Evolutionary conservation across 2,329 filamentous ascomycete species (phyloP).

Genomic region (Botrytis cinerea): DNA sequence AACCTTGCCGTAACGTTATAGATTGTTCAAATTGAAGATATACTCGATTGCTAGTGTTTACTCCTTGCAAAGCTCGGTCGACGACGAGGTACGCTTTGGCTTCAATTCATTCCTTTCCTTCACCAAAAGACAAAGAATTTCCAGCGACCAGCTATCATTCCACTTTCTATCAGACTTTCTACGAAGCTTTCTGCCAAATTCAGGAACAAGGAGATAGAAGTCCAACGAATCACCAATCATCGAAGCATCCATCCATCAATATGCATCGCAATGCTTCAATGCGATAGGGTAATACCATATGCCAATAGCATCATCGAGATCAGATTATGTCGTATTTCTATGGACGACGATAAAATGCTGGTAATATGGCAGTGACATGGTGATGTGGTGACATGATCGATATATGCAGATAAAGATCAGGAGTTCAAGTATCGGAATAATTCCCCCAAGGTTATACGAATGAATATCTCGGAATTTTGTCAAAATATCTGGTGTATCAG

Average conservation of each 20-base stretch:
- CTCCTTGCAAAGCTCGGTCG: neutral
- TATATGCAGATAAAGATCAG: conserved; percentile 14
- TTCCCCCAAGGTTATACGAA: neutral
- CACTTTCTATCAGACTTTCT: no score
- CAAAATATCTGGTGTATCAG: neutral
- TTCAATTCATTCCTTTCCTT: neutral
- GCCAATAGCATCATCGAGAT: conserved; percentile 6
- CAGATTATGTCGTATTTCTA: conserved; percentile 7
- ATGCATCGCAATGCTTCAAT: neutral
- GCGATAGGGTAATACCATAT: neutral
- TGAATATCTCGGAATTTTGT: neutral
- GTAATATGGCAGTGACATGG: neutral
- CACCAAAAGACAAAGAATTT: neutral
- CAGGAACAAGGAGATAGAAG: neutral
- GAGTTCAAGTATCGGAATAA: conserved; percentile 3
- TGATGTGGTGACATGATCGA: neutral
- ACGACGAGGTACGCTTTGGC: neutral
- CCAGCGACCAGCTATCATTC: neutral
- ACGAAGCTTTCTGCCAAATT: neutral
- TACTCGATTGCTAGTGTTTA: neutral
- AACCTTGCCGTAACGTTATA: no score
- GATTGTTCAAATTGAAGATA: neutral
- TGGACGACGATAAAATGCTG: neutral
- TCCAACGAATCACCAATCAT: neutral
- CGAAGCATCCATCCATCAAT: neutral